Conservation (phyloP, 2,329 filamentous ascomycete species). For the Metarhizium album region DNA sequence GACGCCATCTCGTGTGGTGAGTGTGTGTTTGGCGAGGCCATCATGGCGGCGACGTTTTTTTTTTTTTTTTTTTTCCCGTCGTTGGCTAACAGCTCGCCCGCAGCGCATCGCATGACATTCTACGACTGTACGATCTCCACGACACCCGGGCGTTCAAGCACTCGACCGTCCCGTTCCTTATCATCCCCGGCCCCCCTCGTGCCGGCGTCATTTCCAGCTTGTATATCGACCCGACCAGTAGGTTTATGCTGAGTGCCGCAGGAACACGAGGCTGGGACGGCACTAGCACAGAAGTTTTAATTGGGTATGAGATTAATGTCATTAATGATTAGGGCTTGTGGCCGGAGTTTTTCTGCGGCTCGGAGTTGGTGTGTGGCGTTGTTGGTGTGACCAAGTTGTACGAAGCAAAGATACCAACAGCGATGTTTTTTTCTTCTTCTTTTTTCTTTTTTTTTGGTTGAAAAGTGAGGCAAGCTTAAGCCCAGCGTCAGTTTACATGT, state of each 20-base stretch:
- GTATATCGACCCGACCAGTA: constrained; percentile 77
- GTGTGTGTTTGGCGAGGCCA: constrained; percentile 8
- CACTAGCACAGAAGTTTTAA: constrained; percentile 73
- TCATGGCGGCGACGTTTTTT: neutral
- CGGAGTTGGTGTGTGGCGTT: no score
- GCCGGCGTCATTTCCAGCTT: constrained; percentile 81
- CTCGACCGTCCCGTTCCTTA: constrained; percentile 85
- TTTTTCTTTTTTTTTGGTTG: no score
- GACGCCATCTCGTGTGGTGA: constrained; percentile 74
- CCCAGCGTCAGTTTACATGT: no score
- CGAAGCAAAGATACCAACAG: no score
- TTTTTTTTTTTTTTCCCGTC: neutral
- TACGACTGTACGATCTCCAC: constrained; percentile 81
- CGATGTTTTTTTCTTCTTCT: no score
- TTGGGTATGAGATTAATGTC: constrained; percentile 78
- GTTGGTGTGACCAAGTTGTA: no score
- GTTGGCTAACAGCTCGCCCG: neutral
- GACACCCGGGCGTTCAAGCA: constrained; percentile 55
- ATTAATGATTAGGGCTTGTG: constrained; percentile 7
- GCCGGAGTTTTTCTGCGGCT: no score
- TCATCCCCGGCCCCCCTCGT: constrained; percentile 74
- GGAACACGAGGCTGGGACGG: constrained; percentile 96
- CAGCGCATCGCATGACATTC: constrained; percentile 84
- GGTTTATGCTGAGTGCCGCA: constrained; percentile 84
- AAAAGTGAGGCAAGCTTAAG: no score